Percentiles rank a stretch among this genome's conserved stretches.
Conservation (phyloP, 2,329 filamentous ascomycete genomes). For the Alternaria burnsii region DNA sequence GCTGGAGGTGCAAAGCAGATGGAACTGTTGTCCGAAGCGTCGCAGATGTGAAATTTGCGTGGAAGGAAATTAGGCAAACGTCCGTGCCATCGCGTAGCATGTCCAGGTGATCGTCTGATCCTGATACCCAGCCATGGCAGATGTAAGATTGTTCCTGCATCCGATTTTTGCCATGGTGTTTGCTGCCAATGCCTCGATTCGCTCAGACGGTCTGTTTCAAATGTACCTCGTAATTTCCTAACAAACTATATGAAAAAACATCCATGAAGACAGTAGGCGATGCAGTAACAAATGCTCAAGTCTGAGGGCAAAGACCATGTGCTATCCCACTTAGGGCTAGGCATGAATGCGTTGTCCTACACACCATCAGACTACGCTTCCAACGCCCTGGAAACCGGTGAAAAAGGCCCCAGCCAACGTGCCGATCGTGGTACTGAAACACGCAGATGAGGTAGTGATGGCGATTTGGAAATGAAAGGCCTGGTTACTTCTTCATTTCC, state of each 20-base stretch:
- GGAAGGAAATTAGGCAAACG: neutral
- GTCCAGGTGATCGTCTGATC: neutral
- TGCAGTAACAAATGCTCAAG: neutral
- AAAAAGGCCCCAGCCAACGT: neutral
- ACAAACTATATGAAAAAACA: neutral
- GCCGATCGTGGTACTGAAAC: neutral
- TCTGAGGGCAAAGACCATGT: neutral
- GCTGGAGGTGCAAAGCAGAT: neutral
- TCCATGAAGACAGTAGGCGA: neutral
- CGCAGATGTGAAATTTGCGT: neutral
- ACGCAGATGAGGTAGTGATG: neutral
- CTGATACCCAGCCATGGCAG: neutral
- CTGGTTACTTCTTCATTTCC: neutral
- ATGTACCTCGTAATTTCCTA: neutral
- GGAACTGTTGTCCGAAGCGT: neutral
- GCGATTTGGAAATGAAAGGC: neutral
- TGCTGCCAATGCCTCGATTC: neutral
- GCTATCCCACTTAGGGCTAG: neutral
- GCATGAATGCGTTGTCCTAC: neutral
- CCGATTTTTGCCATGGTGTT: neutral
- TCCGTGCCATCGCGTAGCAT: neutral
- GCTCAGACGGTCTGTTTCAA: neutral
- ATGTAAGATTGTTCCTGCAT: neutral
- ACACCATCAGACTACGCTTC: neutral
- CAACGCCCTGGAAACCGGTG: neutral